Conservation (phyloP, 257 asterid species). For the Plantago major region DNA sequence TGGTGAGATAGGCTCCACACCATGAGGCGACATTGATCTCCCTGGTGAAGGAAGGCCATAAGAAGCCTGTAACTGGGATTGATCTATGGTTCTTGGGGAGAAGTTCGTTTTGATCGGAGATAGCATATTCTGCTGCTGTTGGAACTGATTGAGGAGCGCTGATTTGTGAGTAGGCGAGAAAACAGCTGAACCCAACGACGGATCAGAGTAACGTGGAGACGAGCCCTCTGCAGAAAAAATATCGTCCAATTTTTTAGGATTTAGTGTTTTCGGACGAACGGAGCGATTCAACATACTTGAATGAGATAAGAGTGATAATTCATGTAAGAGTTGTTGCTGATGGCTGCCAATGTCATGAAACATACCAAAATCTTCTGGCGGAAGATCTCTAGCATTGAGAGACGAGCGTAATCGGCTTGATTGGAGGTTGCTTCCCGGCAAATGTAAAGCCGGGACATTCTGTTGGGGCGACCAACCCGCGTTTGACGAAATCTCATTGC, state of each 20-base stretch:
- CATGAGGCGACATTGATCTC: slow-evolving; percentile 60
- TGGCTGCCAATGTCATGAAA: slow-evolving; percentile 48
- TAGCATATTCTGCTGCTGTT: slow-evolving; percentile 62
- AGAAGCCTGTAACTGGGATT: slow-evolving; percentile 47
- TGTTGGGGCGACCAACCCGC: slow-evolving; percentile 56
- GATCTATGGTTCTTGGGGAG: slow-evolving; percentile 54
- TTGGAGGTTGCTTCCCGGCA: slow-evolving; percentile 67
- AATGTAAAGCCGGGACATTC: slow-evolving; percentile 64
- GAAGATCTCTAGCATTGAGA: slow-evolving; percentile 60
- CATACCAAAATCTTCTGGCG: slow-evolving; percentile 33
- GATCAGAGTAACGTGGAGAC: slow-evolving; percentile 66
- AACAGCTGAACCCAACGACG: slow-evolving; percentile 37
- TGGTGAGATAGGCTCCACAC: slow-evolving; percentile 68
- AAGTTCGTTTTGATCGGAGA: slow-evolving; percentile 63
- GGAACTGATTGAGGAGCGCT: slow-evolving; percentile 57
- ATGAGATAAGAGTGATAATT: slow-evolving; percentile 37
- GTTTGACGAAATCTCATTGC: slow-evolving; percentile 47
- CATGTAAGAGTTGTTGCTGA: slow-evolving; percentile 47
- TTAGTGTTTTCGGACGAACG: slow-evolving; percentile 40
- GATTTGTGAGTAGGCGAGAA: slow-evolving; percentile 64
- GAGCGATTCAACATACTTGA: slow-evolving; percentile 42
- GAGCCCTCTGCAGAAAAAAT: slow-evolving; percentile 61
- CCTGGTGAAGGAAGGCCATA: slow-evolving; percentile 55
- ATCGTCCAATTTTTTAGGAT: slow-evolving; percentile 75
- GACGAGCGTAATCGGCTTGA: slow-evolving; percentile 79